Evolutionary conservation across 108 stramenopile genomes (phyloP).

Genomic region (Conticribra weissflogii): DNA sequence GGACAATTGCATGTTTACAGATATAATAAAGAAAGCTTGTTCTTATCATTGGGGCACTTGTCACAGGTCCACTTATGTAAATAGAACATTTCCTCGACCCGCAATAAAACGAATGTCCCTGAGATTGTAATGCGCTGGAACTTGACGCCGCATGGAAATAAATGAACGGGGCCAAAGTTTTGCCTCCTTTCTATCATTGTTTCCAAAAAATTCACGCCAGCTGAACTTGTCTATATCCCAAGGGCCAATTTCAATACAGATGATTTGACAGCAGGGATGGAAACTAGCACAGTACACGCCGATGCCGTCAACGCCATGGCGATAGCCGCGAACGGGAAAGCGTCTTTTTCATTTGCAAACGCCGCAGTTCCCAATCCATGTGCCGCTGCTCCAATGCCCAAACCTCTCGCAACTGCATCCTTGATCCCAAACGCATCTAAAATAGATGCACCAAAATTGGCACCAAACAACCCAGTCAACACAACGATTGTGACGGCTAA

Average conservation of each 20-base stretch:
- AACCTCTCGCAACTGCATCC: slow-evolving; percentile 86
- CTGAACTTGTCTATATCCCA: no score
- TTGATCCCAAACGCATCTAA: slow-evolving; percentile 77
- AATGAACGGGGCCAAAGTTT: no score
- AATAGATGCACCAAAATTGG: slow-evolving; percentile 85
- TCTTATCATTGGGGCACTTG: no score
- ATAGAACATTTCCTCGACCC: no score
- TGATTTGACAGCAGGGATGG: slow-evolving; percentile 62
- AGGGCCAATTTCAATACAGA: slow-evolving; percentile 63
- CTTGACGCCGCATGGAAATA: no score
- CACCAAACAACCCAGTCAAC: slow-evolving; percentile 90
- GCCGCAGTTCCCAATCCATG: slow-evolving; percentile 93
- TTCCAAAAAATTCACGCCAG: no score
- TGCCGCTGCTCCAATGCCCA: slow-evolving; percentile 91
- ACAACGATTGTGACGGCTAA: slow-evolving; percentile 90
- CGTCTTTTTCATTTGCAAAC: slow-evolving; percentile 87
- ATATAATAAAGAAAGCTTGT: no score
- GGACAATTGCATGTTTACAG: no score
- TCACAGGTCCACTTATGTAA: no score
- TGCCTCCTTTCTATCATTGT: no score
- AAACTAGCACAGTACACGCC: slow-evolving; percentile 71
- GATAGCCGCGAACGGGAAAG: slow-evolving; percentile 93
- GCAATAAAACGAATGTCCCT: no score
- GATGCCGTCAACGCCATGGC: slow-evolving; percentile 87
- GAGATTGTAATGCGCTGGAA: no score